Evolutionary conservation across 441 rosid species (phyloP), one percentile per base, ranked within the genome.

Genomic region (Geranium incanum): DNA sequence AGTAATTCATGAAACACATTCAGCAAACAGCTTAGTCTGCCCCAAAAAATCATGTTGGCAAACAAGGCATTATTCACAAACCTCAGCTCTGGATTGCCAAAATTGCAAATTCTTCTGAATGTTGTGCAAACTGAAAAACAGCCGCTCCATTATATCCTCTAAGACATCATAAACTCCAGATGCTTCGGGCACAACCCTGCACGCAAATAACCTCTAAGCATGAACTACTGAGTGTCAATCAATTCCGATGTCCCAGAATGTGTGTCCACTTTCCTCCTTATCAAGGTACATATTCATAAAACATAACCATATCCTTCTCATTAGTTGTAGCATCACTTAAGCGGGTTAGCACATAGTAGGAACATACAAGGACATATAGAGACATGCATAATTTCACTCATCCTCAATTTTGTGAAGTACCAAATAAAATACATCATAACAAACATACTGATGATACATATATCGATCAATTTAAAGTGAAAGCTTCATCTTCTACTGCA

Each of bases 41-140:
- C 68, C 2, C 18, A 23, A 59, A 21, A 57, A 2, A 33, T 11
- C 23, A 41, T 28, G 33, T 28, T 28, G 3, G 33, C 33, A 28
- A 28, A 28, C 33, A 28, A 2, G 33, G 33, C 33, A 28, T 28
- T 28, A 28, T 23, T 62, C 21, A 62, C 74, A 50, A 70, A 94
- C 97, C 94, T 90, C 89, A 2, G 88, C 94, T 83, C 86, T 86
- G 39, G 78, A 84, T 74, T 81, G 86, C 99, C 99, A 94, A 78
- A 90, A 94, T 9, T 83, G 87, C 81, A 94, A 82, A 87, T 88
- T 87, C 81, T 85, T 84, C 77, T 89, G 88, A 4, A 94, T 76
- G 55, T 75, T 78, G 78, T 87, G 97, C 84, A 94, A 69, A 81
- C 87, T 88, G 0, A 77, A 72, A 72, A 88, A 81, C 1, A 82